These are phyloP conservation scores for Hypomontagnella monticulosa DNA, from an alignment of 495 filamentous ascomycete species.

Conservation along the genomic window DNA sequence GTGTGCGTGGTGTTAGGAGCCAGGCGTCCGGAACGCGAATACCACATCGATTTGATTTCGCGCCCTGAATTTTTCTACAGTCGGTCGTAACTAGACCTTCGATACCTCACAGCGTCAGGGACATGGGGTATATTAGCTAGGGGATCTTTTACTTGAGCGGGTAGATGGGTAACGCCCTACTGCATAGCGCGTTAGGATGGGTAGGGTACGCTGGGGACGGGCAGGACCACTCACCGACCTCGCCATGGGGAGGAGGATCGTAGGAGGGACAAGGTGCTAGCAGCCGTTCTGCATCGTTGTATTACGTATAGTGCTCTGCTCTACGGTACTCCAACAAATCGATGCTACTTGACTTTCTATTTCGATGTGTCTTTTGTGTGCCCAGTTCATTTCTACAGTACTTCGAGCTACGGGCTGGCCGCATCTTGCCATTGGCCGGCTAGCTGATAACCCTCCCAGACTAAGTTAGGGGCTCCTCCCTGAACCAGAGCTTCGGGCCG, in stretches of 20 bases:
- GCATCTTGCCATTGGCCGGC: constrained; percentile 13
- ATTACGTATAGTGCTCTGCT: constrained; percentile 13
- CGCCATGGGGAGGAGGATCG: constrained; percentile 21
- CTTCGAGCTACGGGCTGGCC: neutral
- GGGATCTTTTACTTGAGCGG: neutral
- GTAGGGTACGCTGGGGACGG: neutral
- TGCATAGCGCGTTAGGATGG: constrained; percentile 2
- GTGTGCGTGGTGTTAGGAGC: constrained; percentile 25
- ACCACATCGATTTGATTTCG: constrained; percentile 26
- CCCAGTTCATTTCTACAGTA: constrained; percentile 13
- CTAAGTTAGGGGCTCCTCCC: constrained; percentile 32
- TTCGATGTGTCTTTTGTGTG: constrained; percentile 22
- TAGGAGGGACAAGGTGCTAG: constrained; percentile 16
- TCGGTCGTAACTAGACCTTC: neutral
- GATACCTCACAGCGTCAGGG: constrained; percentile 2
- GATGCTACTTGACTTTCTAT: constrained; percentile 11
- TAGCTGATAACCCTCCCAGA: neutral
- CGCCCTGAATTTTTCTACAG: constrained; percentile 13
- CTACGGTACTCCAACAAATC: constrained; percentile 16
- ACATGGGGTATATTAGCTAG: constrained; percentile 1
- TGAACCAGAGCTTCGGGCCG: constrained; percentile 29
- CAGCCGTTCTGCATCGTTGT: constrained; percentile 24
- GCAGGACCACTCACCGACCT: constrained; percentile 26
- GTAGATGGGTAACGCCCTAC: constrained; percentile 1
- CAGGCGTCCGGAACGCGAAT: constrained; percentile 14